Conservation (phyloP, 148 eudicot genomes). For the Tetragonia tetragonoides region DNA sequence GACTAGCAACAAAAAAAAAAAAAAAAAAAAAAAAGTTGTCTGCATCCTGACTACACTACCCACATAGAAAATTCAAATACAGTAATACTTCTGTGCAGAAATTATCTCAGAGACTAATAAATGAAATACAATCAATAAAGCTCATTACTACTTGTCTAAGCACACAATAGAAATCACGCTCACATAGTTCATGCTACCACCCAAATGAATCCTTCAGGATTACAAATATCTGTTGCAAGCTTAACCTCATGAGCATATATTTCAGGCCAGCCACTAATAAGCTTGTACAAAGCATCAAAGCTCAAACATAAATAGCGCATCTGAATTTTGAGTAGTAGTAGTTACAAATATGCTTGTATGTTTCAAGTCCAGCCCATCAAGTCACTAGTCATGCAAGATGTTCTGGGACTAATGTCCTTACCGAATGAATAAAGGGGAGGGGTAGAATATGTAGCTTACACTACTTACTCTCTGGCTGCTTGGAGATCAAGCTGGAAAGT, state of each 20-base stretch:
- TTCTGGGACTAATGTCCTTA: not conserved
- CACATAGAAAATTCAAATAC: not conserved
- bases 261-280: not conserved
- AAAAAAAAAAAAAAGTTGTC: not conserved
- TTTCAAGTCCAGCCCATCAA: too few relatives aligned
- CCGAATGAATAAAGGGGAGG: not conserved
- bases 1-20: too few relatives aligned
- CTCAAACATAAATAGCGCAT: not conserved
- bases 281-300: not conserved
- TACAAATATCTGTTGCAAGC: not conserved
- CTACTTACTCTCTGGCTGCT: constrained; percentile 89
- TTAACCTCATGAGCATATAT: not conserved
- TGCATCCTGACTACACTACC: not conserved
- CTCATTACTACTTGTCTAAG: not conserved
- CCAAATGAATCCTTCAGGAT: not conserved
- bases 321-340: not conserved
- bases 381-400: too few relatives aligned
- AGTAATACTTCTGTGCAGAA: not conserved
- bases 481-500: constrained; percentile 88
- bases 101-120: not conserved
- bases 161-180: not conserved
- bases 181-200: not conserved
- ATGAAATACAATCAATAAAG: not conserved
- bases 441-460: not conserved
- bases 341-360: too few relatives aligned